Conservation (phyloP, 2,329 filamentous ascomycete genomes). For the Nemania sp. region DNA sequence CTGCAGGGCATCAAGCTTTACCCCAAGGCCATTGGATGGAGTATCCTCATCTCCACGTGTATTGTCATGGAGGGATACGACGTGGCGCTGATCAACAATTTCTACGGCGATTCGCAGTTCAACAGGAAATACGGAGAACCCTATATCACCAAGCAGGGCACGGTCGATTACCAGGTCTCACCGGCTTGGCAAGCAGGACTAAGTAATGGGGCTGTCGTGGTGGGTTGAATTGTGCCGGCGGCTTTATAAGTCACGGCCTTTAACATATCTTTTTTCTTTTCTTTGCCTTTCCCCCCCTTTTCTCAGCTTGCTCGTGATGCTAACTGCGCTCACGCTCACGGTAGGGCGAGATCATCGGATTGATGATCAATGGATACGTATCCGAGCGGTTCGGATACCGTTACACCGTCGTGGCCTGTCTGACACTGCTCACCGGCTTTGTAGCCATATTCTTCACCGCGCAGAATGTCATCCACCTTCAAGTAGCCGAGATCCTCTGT, state of each 20-base stretch:
- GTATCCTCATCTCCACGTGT: conserved; percentile 82
- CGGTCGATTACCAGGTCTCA: conserved; percentile 54
- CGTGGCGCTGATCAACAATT: conserved; percentile 78
- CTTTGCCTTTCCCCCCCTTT: background rate
- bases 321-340: background rate
- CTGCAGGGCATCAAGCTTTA: conserved; percentile 79
- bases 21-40: conserved; percentile 85
- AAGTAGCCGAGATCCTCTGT: conserved; percentile 65
- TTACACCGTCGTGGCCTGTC: conserved; percentile 63
- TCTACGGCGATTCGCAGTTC: conserved; percentile 66
- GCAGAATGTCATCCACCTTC: conserved; percentile 59
- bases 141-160: conserved; percentile 44
- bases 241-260: too few species aligned
- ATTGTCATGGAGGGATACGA: conserved; percentile 94
- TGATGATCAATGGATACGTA: conserved; percentile 66
- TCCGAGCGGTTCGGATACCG: conserved; percentile 71
- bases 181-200: conserved; percentile 65
- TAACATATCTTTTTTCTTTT: too few species aligned
- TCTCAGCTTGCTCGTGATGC: background rate
- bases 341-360: conserved; percentile 65
- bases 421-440: conserved; percentile 58
- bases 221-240: conserved; percentile 25
- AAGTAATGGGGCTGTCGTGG: conserved; percentile 51
- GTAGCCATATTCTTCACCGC: conserved; percentile 69
- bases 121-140: conserved; percentile 59